Percentiles rank a stretch among this genome's conserved stretches.
phyloP scores from a whole-genome alignment of 2,329 filamentous ascomycete genomes.

The Epichloe festucae region DNA sequence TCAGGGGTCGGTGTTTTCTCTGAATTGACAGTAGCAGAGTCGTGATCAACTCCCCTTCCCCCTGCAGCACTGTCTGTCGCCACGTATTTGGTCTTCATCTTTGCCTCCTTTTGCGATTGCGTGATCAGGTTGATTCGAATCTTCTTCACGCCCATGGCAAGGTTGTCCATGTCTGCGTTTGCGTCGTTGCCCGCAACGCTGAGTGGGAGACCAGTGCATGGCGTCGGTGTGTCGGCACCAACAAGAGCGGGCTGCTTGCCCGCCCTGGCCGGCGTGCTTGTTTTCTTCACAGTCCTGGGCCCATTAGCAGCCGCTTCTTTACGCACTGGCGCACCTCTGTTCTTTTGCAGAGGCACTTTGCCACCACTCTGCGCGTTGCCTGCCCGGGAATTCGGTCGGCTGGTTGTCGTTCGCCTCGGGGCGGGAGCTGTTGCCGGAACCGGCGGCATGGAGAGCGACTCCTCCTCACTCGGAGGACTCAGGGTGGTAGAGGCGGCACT shows the following conservation, averaged over 20 bases:
- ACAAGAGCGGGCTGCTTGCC: conserved; percentile 7
- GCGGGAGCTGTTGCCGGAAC: conserved; percentile 2
- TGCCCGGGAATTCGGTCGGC: conserved; percentile 6
- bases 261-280: conserved; percentile 12
- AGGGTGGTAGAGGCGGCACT: conserved; percentile 32
- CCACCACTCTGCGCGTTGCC: conserved; percentile 25
- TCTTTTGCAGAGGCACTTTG: conserved; percentile 44
- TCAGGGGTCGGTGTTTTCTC: neutral
- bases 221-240: conserved; percentile 7
- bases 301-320: conserved; percentile 25
- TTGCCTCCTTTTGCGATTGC: conserved; percentile 43
- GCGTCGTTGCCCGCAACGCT: conserved; percentile 5
- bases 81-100: conserved; percentile 18
- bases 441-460: conserved; percentile 3
- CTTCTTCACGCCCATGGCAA: conserved; percentile 47
- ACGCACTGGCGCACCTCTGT: conserved; percentile 33
- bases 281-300: conserved; percentile 25
- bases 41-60: neutral
- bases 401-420: conserved; percentile 22
- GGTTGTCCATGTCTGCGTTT: conserved; percentile 35
- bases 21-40: neutral
- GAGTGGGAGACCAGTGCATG: conserved; percentile 3
- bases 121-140: conserved; percentile 50
- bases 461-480: conserved; percentile 11
- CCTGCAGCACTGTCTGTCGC: neutral